Percentiles rank a stretch among this genome's conserved stretches.
phyloP scores from a whole-genome alignment of 2,329 filamentous ascomycete species.

The Aspergillus hortae region DNA sequence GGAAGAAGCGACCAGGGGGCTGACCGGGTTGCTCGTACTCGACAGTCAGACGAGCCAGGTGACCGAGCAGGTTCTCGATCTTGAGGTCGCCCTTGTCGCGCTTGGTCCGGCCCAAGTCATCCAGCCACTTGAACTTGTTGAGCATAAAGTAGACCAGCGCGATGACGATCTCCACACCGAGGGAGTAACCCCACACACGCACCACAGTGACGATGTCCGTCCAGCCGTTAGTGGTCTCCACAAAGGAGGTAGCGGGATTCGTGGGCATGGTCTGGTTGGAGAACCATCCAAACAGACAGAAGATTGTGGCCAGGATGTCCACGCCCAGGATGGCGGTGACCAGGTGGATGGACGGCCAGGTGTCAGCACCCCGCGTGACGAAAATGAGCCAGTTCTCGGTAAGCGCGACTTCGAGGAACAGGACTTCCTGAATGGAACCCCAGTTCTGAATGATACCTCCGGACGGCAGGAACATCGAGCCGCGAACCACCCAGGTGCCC shows the following conservation, averaged over 20 bases:
- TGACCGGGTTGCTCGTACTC: conserved; percentile 49
- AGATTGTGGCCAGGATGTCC: conserved; percentile 68
- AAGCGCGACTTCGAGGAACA: conserved; percentile 86
- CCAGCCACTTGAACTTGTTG: conserved; percentile 43
- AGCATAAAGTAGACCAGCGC: conserved; percentile 49
- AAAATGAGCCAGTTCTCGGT: conserved; percentile 97
- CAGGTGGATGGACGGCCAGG: conserved; percentile 70
- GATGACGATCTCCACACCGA: conserved; percentile 50
- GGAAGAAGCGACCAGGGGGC: conserved; percentile 40
- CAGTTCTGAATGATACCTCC: conserved; percentile 73
- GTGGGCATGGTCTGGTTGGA: conserved; percentile 48
- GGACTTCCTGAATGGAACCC: conserved; percentile 69
- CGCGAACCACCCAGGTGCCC: conserved; percentile 71
- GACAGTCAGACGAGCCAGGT: conserved; percentile 47
- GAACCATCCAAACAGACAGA: conserved; percentile 74
- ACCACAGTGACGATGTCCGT: conserved; percentile 56
- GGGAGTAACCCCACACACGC: conserved; percentile 50
- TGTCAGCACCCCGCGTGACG: conserved; percentile 78
- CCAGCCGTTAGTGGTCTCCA: conserved; percentile 50
- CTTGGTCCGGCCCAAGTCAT: conserved; percentile 47
- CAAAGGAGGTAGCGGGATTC: conserved; percentile 21
- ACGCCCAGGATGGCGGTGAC: conserved; percentile 68
- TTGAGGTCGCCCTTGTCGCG: conserved; percentile 47
- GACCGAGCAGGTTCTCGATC: conserved; percentile 50
- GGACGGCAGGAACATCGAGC: conserved; percentile 63